These are phyloP conservation scores for Mycena rebaudengoi DNA, from an alignment of 768 basidiomycete genomes.

Conservation along the genomic window DNA sequence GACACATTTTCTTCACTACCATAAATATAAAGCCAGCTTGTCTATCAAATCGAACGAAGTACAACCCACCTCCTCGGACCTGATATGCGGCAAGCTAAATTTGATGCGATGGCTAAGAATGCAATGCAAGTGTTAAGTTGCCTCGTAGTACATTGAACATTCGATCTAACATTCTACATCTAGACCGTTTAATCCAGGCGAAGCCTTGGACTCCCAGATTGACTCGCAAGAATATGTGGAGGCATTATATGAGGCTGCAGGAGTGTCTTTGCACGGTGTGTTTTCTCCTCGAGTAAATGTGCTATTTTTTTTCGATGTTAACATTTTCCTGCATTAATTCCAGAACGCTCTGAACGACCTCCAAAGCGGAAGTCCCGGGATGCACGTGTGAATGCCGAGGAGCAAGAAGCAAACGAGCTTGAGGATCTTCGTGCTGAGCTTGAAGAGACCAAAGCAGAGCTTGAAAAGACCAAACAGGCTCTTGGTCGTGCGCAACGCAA, in stretches of 20 bases:
- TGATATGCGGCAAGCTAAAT: no score
- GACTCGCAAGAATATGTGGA: not conserved
- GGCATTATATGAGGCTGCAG: not conserved
- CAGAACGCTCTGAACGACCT: not conserved
- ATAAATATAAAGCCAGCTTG: no score
- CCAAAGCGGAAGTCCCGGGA: not conserved
- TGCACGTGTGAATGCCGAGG: not conserved
- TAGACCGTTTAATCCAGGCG: not conserved
- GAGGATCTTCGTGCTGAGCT: not conserved
- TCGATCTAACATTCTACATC: not conserved
- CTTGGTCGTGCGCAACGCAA: not conserved
- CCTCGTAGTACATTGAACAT: no score
- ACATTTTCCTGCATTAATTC: not conserved
- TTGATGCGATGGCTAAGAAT: no score
- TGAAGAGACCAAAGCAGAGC: not conserved
- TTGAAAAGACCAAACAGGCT: not conserved
- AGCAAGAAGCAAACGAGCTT: not conserved
- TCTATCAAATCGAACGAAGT: no score
- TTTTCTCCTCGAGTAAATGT: not conserved
- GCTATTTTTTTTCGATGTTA: not conserved
- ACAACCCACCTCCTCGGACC: no score
- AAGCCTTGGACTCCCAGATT: not conserved
- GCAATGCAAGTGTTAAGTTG: no score
- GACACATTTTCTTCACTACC: no score
- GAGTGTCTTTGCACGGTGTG: not conserved